These are phyloP conservation scores for Akanthomyces dipterigenus DNA, from an alignment of 2,329 filamentous ascomycete species.

Conservation along the genomic window DNA sequence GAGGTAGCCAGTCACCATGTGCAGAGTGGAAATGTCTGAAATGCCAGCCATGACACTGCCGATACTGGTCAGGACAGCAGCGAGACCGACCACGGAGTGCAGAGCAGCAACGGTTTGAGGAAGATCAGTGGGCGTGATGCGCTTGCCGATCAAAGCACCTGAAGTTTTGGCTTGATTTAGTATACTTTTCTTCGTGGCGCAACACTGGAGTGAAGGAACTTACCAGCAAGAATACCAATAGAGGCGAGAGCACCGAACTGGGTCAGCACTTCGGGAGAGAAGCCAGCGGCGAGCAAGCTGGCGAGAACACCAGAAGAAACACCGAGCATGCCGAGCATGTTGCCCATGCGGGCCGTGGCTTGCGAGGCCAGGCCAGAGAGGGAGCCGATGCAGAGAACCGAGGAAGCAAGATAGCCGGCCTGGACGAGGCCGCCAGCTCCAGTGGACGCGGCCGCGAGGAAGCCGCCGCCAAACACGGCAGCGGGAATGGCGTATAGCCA, in stretches of 20 bases:
- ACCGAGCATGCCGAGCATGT: slow-evolving; percentile 79
- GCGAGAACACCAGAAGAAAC: slow-evolving; percentile 78
- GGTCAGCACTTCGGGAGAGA: slow-evolving; percentile 67
- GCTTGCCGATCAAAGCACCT: slow-evolving; percentile 71
- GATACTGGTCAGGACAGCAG: slow-evolving; percentile 81
- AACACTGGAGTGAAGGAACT: slow-evolving; percentile 10
- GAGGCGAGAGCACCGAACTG: slow-evolving; percentile 75
- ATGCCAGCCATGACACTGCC: slow-evolving; percentile 76
- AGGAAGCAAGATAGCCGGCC: slow-evolving; percentile 80
- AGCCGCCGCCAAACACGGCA: slow-evolving; percentile 71
- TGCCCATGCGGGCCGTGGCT: slow-evolving; percentile 74
- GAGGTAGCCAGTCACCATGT: slow-evolving; percentile 79
- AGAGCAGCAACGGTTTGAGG: slow-evolving; percentile 85
- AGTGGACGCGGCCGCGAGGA: slow-evolving; percentile 70
- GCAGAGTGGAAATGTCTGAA: slow-evolving; percentile 64
- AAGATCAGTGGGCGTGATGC: slow-evolving; percentile 81
- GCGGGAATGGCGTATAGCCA: slow-evolving; percentile 80
- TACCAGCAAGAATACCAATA: slow-evolving; percentile 58
- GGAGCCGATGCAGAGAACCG: slow-evolving; percentile 77
- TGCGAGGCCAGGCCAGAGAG: slow-evolving; percentile 78
- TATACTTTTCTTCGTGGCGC: neutral
- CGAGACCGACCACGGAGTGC: slow-evolving; percentile 84
- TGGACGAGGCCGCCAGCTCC: slow-evolving; percentile 80
- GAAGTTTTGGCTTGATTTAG: slow-evolving; percentile 14
- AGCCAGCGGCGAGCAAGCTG: slow-evolving; percentile 74